Base-by-base conservation (phyloP, 148 eudicot species). In the Fagopyrum tataricum region DNA sequence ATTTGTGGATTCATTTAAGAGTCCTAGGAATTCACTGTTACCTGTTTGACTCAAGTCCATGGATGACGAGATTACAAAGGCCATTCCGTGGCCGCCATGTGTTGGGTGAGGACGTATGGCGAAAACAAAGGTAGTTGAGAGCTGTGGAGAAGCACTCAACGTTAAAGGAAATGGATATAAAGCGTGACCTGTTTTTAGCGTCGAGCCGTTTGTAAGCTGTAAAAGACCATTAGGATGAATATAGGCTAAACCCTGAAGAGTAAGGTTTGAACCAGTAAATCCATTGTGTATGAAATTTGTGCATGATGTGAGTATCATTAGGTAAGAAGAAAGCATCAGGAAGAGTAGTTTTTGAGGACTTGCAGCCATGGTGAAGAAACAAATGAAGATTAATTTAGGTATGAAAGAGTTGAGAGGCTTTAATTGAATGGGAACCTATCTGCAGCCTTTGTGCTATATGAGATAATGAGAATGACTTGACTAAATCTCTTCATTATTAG, bases 201-300 rank as follows among this genome's bases (percentile, higher is more conserved):
- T 13, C 4, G 70, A 66, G 41, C 15, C n/a, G 72, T 43, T 42
- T n/a, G 72, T 69, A 4, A 69, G 72, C 18, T 69, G 72, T 13
- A 44, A 18, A 4, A 43, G 26, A 2, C 72, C 72, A 20, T 69
- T 70, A 7, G 73, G 44, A 20, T 69, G 66, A 14, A 69, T 52
- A 3, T 41, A 21, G 10, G 78, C 67, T 18, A 26, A 18, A 18
- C 73, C 73, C 21, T 68, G 73, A 39, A 68, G 49, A 53, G 15
- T 47, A 51, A 75, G 41, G 21, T 75, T 41, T 4, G 67, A 53
- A 23, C 73, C 73, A 40, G 21, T 42, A 31, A 75, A 75, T 8
- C 77, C 77, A 67, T 66, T 47, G 48, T 75, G 67, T 23, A 64
- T 67, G 71, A 75, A 75, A 24, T 42, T 7, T 21, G 5, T 69